phyloP scores from a whole-genome alignment of 257 asterid species.

The Petunia axillaris region DNA sequence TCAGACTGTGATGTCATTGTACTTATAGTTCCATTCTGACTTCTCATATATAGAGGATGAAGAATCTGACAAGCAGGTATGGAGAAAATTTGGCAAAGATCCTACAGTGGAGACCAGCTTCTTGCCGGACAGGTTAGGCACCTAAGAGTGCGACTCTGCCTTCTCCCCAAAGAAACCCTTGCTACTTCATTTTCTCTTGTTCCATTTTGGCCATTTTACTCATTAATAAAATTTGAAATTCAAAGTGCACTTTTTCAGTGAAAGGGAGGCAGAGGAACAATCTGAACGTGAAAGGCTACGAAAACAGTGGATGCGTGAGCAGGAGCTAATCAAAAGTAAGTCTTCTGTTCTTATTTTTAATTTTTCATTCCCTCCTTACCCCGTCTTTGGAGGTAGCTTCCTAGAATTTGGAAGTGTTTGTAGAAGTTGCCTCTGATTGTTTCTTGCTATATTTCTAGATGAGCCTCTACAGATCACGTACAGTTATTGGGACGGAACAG shows the following conservation, averaged over 20 bases:
- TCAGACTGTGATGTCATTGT: not conserved
- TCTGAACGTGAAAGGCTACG: constrained; percentile 97
- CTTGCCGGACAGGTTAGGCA: constrained; percentile 91
- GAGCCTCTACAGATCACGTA: constrained; percentile 95
- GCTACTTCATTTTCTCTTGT: constrained; percentile 16
- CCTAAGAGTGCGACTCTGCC: not conserved
- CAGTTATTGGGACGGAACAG: constrained; percentile 99
- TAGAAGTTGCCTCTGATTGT: constrained; percentile 30
- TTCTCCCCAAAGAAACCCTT: constrained; percentile 22
- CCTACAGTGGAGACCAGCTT: constrained; percentile 98
- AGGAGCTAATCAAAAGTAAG: constrained; percentile 85
- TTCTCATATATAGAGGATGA: constrained; percentile 46
- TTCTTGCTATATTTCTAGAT: constrained; percentile 48
- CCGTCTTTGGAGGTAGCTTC: not conserved
- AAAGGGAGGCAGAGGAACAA: constrained; percentile 99
- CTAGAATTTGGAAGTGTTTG: constrained; percentile 26
- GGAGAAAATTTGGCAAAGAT: constrained; percentile 78
- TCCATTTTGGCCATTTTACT: constrained; percentile 43
- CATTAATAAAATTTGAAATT: constrained; percentile 64
- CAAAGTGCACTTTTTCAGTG: constrained; percentile 97
- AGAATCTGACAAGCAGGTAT: constrained; percentile 48
- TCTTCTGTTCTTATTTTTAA: constrained; percentile 13
- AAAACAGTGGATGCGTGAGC: constrained; percentile 91
- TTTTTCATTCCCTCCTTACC: not conserved
- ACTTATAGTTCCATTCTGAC: not conserved